Percentiles rank a stretch among this genome's conserved stretches.
phyloP scores from a whole-genome alignment of 208 protist genomes.

The Angomonas desouzai region DNA sequence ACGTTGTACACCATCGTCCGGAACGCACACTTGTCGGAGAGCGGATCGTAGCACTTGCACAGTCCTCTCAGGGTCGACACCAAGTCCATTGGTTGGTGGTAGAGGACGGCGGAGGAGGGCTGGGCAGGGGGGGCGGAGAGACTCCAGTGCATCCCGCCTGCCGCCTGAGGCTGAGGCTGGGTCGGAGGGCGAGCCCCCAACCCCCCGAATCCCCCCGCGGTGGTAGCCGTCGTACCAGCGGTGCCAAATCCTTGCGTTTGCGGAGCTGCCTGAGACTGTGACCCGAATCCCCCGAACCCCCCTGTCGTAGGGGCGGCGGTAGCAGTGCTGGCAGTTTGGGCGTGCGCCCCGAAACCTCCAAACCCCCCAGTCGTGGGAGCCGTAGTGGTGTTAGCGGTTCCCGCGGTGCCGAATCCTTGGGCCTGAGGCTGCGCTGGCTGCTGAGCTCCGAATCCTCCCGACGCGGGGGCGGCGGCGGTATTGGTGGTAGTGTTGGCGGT shows the following conservation, averaged over 20 bases:
- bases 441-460: background rate
- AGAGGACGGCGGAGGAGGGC: conserved; percentile 26
- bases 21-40: conserved; percentile 62
- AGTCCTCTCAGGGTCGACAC: conserved; percentile 59
- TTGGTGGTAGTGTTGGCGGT: too few relatives aligned
- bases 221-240: background rate
- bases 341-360: background rate
- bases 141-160: conserved; percentile 4
- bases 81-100: conserved; percentile 45
- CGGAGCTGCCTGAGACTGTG: too few relatives aligned
- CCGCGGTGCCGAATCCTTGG: conserved; percentile 10
- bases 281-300: background rate
- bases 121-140: conserved; percentile 1
- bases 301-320: background rate
- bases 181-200: background rate
- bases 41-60: conserved; percentile 65
- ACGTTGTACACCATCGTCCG: conserved; percentile 75
- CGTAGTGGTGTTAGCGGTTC: background rate
- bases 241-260: too few relatives aligned
- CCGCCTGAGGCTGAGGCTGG: background rate
- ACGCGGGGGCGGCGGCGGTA: too few relatives aligned
- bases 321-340: too few relatives aligned
- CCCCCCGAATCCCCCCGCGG: background rate
- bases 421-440: background rate
- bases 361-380: background rate